phyloP scores from a whole-genome alignment of 768 basidiomycete genomes.

The Russula lepida region DNA sequence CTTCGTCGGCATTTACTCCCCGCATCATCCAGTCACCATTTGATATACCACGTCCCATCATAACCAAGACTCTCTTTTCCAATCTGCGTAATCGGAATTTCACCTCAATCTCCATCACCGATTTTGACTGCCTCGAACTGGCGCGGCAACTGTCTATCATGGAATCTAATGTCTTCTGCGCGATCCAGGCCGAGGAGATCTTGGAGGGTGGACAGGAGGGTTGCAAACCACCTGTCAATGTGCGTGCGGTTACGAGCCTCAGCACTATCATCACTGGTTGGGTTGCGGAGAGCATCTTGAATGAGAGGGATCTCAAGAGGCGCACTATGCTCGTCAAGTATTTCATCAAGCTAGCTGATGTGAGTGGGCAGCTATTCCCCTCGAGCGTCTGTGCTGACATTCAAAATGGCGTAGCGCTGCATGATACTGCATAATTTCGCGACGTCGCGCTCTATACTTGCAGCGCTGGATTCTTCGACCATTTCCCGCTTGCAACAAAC shows the following conservation, averaged over 20 bases:
- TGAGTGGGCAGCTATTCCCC: slow-evolving; percentile 33
- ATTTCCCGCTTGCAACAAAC: slow-evolving; percentile 89
- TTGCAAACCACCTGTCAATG: slow-evolving; percentile 52
- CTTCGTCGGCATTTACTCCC: slow-evolving; percentile 66
- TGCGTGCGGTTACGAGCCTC: slow-evolving; percentile 77
- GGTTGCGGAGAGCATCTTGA: slow-evolving; percentile 90
- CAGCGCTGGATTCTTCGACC: slow-evolving; percentile 91
- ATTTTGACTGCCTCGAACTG: slow-evolving; percentile 88
- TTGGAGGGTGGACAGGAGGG: slow-evolving; percentile 75
- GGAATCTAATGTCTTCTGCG: slow-evolving; percentile 83
- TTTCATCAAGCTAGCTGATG: slow-evolving; percentile 89
- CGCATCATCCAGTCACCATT: slow-evolving; percentile 38
- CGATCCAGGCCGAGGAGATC: slow-evolving; percentile 82
- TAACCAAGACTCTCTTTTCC: slow-evolving; percentile 70
- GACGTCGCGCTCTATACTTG: slow-evolving; percentile 85
- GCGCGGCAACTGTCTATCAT: slow-evolving; percentile 91
- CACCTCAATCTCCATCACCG: slow-evolving; percentile 58
- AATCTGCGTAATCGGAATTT: slow-evolving; percentile 61
- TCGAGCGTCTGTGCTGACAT: not conserved
- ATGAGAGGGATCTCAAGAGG: slow-evolving; percentile 84
- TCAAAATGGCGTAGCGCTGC: slow-evolving; percentile 58
- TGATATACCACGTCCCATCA: slow-evolving; percentile 79
- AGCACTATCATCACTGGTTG: slow-evolving; percentile 93
- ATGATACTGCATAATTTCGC: slow-evolving; percentile 80
- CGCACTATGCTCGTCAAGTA: slow-evolving; percentile 74